A percentile compares a stretch with the other conserved stretches of the same genome.
phyloP scores from a whole-genome alignment of 768 basidiomycete genomes.

The Phylloporus arenicola region DNA sequence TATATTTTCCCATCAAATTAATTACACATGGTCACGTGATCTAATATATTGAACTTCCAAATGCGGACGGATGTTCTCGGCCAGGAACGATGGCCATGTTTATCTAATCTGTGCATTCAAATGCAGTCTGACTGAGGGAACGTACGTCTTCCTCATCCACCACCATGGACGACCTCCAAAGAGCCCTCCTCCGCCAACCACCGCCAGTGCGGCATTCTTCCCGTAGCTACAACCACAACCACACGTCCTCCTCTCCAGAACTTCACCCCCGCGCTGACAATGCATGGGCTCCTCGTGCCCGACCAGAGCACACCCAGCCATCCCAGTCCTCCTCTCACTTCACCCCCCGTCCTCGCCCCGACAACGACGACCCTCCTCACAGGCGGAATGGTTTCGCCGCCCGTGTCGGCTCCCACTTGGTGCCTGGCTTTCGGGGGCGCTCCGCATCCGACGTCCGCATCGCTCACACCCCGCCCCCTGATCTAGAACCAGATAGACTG shows the following conservation, averaged over 20 bases:
- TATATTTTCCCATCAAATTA: not conserved
- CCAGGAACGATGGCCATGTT: not conserved
- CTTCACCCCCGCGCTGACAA: constrained; percentile 17
- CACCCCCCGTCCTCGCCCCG: constrained; percentile 9
- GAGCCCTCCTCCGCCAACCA: constrained; percentile 6
- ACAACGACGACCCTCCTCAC: constrained; percentile 5
- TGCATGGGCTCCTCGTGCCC: constrained; percentile 22
- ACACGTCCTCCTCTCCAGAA: constrained; percentile 24
- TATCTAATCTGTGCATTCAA: not conserved
- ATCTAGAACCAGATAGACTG: constrained; percentile 26
- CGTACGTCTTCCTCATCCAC: not conserved
- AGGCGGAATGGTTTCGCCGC: constrained; percentile 14
- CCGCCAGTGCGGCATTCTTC: constrained; percentile 2
- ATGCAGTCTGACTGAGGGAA: not conserved
- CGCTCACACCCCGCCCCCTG: constrained; percentile 18
- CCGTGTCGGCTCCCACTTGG: constrained; percentile 8
- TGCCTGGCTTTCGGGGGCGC: constrained; percentile 14
- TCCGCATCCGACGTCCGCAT: constrained; percentile 22
- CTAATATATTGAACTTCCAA: not conserved
- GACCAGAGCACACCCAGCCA: not conserved
- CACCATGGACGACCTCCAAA: constrained; percentile 4
- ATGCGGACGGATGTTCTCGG: not conserved
- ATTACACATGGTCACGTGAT: not conserved
- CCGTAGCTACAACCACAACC: constrained; percentile 5
- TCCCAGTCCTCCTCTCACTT: constrained; percentile 10